A percentile compares a stretch with the other conserved stretches of the same genome.
Evolutionary conservation across 2,329 filamentous ascomycete species (phyloP).

Genomic region (Aspergillus udagawae): DNA sequence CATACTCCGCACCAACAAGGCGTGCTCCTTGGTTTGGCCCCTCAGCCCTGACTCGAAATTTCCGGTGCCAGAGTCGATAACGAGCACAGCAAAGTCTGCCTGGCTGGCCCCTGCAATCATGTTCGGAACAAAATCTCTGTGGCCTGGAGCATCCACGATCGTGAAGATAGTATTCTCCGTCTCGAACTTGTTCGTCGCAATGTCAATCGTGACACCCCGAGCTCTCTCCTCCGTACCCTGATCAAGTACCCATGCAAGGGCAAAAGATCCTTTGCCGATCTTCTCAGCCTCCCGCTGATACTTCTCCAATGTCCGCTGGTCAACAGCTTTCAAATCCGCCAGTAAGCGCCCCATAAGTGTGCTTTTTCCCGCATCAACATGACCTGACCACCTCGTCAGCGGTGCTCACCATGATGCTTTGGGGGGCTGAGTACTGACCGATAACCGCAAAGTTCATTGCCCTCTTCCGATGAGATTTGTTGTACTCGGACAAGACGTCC

Average conservation of each 20-base stretch:
- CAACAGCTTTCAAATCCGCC: constrained; percentile 81
- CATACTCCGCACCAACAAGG: constrained; percentile 82
- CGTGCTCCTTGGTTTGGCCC: constrained; percentile 92
- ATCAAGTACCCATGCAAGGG: constrained; percentile 94
- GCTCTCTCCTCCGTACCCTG: constrained; percentile 84
- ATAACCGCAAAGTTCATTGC: constrained; percentile 90
- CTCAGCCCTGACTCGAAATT: constrained; percentile 91
- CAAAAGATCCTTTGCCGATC: constrained; percentile 92
- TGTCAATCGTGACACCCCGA: constrained; percentile 92
- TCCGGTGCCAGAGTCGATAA: constrained; percentile 85
- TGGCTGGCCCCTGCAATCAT: constrained; percentile 98
- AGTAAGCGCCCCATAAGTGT: constrained; percentile 95
- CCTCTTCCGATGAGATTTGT: constrained; percentile 70
- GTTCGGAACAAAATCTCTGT: constrained; percentile 94
- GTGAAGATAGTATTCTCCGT: constrained; percentile 85
- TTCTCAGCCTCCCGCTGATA: constrained; percentile 84
- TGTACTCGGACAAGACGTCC: constrained; percentile 76
- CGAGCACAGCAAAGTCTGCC: constrained; percentile 90
- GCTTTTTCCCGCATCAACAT: constrained; percentile 96
- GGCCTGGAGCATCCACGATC: constrained; percentile 90
- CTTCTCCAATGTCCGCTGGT: constrained; percentile 82
- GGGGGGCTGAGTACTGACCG: constrained; percentile 51
- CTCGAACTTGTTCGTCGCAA: constrained; percentile 91
- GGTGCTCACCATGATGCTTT: constrained; percentile 2
- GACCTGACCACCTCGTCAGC: constrained; percentile 53